Conservation (phyloP, 495 filamentous ascomycete genomes). For the Xylaria cubensis region DNA sequence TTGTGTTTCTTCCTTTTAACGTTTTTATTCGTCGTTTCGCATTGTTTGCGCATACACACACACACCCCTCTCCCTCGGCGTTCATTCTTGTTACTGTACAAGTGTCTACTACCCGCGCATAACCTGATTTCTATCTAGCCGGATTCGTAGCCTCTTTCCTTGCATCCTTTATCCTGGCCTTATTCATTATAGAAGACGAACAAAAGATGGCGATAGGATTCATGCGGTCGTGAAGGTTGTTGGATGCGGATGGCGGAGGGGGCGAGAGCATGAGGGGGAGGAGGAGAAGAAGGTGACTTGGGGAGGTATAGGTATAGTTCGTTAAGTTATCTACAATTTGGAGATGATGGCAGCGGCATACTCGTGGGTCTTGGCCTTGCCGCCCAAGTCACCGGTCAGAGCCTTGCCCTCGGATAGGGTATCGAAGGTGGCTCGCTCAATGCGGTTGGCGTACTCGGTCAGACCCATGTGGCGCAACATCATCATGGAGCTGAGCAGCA, state of each 20-base stretch:
- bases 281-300: background rate
- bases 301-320: constrained; percentile 15
- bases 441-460: constrained; percentile 79
- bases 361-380: constrained; percentile 89
- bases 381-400: constrained; percentile 93
- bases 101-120: constrained; percentile 8
- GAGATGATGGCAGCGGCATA: constrained; percentile 91
- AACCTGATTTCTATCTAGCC: constrained; percentile 8
- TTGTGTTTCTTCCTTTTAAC: background rate
- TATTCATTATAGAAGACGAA: background rate
- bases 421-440: constrained; percentile 93
- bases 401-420: constrained; percentile 94
- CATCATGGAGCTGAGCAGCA: constrained; percentile 93
- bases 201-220: background rate
- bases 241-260: constrained; percentile 14
- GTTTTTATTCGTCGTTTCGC: constrained; percentile 8
- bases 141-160: background rate
- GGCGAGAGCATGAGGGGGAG: background rate
- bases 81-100: constrained; percentile 2
- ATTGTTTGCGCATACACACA: background rate
- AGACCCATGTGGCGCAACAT: constrained; percentile 99
- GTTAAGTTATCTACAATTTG: constrained; percentile 63
- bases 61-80: background rate
- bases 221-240: constrained; percentile 14
- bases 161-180: background rate